Evolutionary conservation across 495 filamentous ascomycete genomes (phyloP).

Genomic region (Venustampulla echinocandica): DNA sequence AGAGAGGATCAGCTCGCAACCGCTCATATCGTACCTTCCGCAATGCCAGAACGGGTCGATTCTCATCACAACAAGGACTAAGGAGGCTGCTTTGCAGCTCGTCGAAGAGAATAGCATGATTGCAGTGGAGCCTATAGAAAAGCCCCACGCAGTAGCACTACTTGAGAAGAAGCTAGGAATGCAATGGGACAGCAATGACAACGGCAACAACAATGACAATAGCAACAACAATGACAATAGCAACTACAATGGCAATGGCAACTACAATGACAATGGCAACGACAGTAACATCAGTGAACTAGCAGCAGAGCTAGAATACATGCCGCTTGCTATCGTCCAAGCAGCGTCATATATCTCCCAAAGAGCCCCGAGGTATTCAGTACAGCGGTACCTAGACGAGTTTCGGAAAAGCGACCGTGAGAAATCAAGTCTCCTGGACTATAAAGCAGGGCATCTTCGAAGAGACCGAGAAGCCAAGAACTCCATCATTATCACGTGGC

Average conservation of each 20-base stretch:
- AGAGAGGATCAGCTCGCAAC: conserved; percentile 1
- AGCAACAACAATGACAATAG: no score
- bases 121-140: conserved; percentile 29
- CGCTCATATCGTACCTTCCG: conserved; percentile 25
- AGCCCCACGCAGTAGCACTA: conserved; percentile 27
- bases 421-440: conserved; percentile 29
- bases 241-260: no score
- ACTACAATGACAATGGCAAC: no score
- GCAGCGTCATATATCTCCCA: conserved; percentile 36
- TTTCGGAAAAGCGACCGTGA: conserved; percentile 31
- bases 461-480: conserved; percentile 34
- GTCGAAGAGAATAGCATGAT: conserved; percentile 32
- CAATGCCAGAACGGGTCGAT: conserved; percentile 27
- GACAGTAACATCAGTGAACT: conserved; percentile 18
- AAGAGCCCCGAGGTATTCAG: conserved; percentile 20
- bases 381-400: conserved; percentile 29
- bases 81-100: conserved; percentile 22
- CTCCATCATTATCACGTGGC: conserved; percentile 38
- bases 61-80: conserved; percentile 34
- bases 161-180: conserved; percentile 31
- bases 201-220: no score
- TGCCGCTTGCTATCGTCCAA: conserved; percentile 41
- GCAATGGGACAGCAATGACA: conserved; percentile 9
- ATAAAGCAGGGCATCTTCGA: conserved; percentile 28
- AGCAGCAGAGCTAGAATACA: conserved; percentile 29